phyloP scores from a whole-genome alignment of 768 basidiomycete species.

The Strobilomyces echinocephalus region DNA sequence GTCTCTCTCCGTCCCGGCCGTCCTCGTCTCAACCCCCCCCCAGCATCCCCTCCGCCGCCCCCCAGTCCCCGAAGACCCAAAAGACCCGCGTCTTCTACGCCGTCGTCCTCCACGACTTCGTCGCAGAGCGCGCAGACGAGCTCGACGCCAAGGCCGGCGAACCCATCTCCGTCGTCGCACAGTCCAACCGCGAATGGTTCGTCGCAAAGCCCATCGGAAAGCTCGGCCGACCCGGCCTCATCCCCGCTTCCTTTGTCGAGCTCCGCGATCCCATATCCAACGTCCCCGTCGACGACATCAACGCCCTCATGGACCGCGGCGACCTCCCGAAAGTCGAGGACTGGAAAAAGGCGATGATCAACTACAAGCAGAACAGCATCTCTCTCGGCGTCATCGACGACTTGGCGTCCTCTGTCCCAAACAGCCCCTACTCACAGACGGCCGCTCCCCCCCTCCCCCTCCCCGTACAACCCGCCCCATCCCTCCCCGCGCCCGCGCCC shows the following conservation, averaged over 20 bases:
- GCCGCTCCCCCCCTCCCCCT: constrained; percentile 11
- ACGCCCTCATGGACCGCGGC: constrained; percentile 76
- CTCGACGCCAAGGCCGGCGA: constrained; percentile 93
- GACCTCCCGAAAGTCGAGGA: constrained; percentile 96
- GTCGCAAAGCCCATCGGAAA: constrained; percentile 97
- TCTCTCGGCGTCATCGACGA: constrained; percentile 87
- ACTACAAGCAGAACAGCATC: constrained; percentile 95
- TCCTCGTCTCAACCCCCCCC: background rate
- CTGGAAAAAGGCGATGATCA: constrained; percentile 94
- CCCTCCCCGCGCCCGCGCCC: background rate
- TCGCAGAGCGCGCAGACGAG: constrained; percentile 94
- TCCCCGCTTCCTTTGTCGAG: constrained; percentile 96
- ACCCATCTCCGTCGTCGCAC: constrained; percentile 93
- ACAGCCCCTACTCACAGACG: constrained; percentile 37
- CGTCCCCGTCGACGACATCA: constrained; percentile 68
- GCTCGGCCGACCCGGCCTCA: constrained; percentile 92
- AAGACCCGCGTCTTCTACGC: constrained; percentile 80
- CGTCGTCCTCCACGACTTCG: constrained; percentile 91
- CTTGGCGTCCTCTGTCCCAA: constrained; percentile 38
- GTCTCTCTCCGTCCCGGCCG: background rate
- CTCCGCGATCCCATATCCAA: constrained; percentile 91
- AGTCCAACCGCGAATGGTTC: constrained; percentile 99
- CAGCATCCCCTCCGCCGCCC: constrained; percentile 35
- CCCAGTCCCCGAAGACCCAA: constrained; percentile 31
- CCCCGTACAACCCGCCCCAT: background rate